These are phyloP conservation scores for Cladosporium sphaerospermum DNA, from an alignment of 2,329 filamentous ascomycete genomes.

Conservation along the genomic window DNA sequence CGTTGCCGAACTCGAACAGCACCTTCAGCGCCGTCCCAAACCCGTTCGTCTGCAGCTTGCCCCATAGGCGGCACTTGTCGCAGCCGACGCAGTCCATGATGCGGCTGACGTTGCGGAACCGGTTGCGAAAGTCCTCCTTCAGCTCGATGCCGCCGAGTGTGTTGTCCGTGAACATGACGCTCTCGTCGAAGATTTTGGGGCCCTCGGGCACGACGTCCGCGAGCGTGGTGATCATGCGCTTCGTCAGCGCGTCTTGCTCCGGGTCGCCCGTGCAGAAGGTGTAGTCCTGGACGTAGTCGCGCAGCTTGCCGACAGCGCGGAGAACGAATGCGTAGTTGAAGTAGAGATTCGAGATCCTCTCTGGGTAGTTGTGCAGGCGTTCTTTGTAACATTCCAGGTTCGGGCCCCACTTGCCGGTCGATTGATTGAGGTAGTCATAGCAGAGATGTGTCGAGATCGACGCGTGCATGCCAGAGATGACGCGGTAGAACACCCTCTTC, in stretches of 20 bases:
- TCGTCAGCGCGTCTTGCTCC: conserved; percentile 70
- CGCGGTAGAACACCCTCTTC: conserved; percentile 95
- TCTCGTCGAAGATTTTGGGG: conserved; percentile 84
- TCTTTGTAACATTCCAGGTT: conserved; percentile 84
- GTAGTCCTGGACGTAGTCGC: conserved; percentile 72
- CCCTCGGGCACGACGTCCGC: conserved; percentile 62
- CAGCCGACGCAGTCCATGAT: conserved; percentile 99
- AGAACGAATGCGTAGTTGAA: conserved; percentile 98
- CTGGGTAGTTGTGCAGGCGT: conserved; percentile 76
- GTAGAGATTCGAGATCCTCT: conserved; percentile 94
- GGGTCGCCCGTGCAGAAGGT: conserved; percentile 88
- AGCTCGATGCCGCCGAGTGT: conserved; percentile 56
- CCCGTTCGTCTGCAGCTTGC: conserved; percentile 89
- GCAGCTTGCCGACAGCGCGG: conserved; percentile 84
- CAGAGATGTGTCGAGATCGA: conserved; percentile 95
- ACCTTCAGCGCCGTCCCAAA: conserved; percentile 95
- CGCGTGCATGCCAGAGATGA: conserved; percentile 96
- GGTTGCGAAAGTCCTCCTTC: conserved; percentile 95
- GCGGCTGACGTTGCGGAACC: conserved; percentile 92
- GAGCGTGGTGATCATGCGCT: conserved; percentile 72
- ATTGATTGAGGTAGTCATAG: conserved; percentile 93
- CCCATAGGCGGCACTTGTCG: conserved; percentile 97
- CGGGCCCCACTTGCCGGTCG: conserved; percentile 85
- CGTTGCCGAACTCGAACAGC: conserved; percentile 83
- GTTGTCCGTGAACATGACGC: conserved; percentile 73